These are phyloP conservation scores for Pelagomonas calceolata DNA, from an alignment of 108 stramenopile species.

Conservation along the genomic window DNA sequence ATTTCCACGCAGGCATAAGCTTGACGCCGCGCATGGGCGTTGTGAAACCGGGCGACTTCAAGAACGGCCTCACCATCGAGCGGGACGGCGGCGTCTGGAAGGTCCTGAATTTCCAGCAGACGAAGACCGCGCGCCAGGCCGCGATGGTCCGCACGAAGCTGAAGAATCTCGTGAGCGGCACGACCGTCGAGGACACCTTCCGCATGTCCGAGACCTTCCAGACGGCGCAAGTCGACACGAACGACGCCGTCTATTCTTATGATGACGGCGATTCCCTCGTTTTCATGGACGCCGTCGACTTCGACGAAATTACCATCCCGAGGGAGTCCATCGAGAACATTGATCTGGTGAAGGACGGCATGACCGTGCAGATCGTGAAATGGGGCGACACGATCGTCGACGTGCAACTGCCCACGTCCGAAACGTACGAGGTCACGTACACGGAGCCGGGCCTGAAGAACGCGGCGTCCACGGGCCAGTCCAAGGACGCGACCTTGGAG, in stretches of 20 bases:
- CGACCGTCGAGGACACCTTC: conserved; percentile 30
- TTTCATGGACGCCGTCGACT: conserved; percentile 18
- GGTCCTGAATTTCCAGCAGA: neutral
- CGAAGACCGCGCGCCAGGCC: neutral
- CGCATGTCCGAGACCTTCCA: neutral
- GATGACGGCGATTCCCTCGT: conserved; percentile 12
- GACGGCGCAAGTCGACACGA: conserved; percentile 22
- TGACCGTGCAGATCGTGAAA: conserved; percentile 4
- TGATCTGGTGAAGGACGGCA: conserved; percentile 24
- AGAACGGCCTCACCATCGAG: neutral
- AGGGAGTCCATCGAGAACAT: conserved; percentile 15
- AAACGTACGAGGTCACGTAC: conserved; percentile 21
- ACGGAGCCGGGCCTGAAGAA: conserved; percentile 35
- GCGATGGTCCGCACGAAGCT: conserved; percentile 14
- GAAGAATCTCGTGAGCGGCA: conserved; percentile 35
- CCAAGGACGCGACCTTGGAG: neutral
- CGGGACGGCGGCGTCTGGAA: neutral
- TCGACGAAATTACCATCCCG: conserved; percentile 25
- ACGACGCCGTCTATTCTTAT: conserved; percentile 34
- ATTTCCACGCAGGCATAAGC: too few relatives aligned
- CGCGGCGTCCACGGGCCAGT: conserved; percentile 23
- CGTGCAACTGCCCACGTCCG: conserved; percentile 18
- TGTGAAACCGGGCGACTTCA: too few relatives aligned
- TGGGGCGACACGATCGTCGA: conserved; percentile 29
- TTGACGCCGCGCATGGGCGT: too few relatives aligned